Evolutionary conservation across 371 early-diverging fungal genomes (phyloP), one percentile per base, ranked within the genome.

Genomic region (Syncephalastrum racemosum): DNA sequence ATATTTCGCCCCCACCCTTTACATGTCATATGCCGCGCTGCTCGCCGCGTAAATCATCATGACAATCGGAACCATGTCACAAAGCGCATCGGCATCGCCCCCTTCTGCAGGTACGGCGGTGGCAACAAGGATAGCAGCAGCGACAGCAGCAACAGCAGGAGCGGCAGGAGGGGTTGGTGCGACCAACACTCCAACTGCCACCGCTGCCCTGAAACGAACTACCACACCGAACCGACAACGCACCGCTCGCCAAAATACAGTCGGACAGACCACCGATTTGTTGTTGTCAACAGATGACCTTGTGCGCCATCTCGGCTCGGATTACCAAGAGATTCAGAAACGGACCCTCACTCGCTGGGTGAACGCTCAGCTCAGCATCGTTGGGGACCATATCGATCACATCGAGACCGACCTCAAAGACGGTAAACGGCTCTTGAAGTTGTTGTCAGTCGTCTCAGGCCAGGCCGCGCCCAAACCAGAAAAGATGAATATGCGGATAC

Each of bases 301-400:
- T 4, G 63, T 62, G 25, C 68, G 73, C 43, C 75, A 70, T 46
- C 65, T 79, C 48, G 73, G 73, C 23, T 69, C 76, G 22, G 75
- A 79, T 52, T 79, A 79, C 51, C 73, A 75, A 45, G 82, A 82
- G 49, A 84, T 88, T 24, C 91, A 93, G 67, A 85, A 82, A 60
- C 84, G 85, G 18, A 86, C 92, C 13, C 85, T 93, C 56, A 90
- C 88, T 16, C 88, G 85, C 41, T 93, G 94, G 94, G 80, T 90
- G 60, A 94, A 94, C 66, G 73, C 77, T 36, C 86, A 90, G 55
- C 80, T 94, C 15, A 59, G 70, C 39, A 62, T 72, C 46, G 73
- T 75, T 12, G 62, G 68, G 45, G 79, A 75, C 60, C 54, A 59
- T 50, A 59, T 77, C 43, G 50, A 27, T 31, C 64, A 74, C 43